Evolutionary conservation across 1,139 yeast genomes (phyloP).

Genomic region (Kurtzmaniella natalensis): DNA sequence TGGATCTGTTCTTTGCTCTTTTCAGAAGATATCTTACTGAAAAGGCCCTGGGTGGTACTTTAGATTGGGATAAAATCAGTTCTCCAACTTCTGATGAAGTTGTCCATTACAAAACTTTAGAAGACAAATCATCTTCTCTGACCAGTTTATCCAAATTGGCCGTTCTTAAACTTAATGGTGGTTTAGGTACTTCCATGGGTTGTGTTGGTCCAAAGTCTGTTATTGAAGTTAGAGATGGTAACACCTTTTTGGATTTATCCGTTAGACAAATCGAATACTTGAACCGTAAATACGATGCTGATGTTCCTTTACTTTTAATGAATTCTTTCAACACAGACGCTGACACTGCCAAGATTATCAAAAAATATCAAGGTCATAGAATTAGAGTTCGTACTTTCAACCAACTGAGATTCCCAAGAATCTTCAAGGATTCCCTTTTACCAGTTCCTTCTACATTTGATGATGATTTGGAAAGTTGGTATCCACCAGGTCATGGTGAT

Average conservation of each 20-base stretch:
- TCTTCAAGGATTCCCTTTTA: conserved; percentile 85
- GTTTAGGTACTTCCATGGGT: conserved; percentile 98
- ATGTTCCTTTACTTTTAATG: conserved; percentile 95
- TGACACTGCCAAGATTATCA: conserved; percentile 92
- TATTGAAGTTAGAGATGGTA: conserved; percentile 97
- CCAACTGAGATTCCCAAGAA: conserved; percentile 96
- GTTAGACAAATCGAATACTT: conserved; percentile 96
- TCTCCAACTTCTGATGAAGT: conserved; percentile 89
- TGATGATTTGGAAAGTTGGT: conserved; percentile 85
- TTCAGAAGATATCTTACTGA: conserved; percentile 90
- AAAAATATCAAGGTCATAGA: conserved; percentile 95
- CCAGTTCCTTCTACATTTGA: conserved; percentile 83
- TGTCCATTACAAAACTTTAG: conserved; percentile 61
- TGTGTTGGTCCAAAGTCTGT: conserved; percentile 99
- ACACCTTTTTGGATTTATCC: conserved; percentile 89
- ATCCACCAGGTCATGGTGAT: conserved; percentile 99
- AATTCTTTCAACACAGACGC: conserved; percentile 97
- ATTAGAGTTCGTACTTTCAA: conserved; percentile 93
- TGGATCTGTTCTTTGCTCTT: conserved; percentile 91
- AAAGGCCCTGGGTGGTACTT: conserved; percentile 78
- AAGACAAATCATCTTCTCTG: conserved; percentile 23
- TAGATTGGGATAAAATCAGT: conserved; percentile 94
- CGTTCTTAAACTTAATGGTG: conserved; percentile 94
- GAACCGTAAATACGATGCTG: conserved; percentile 85
- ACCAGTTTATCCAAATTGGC: conserved; percentile 78